These are phyloP conservation scores for Backusella liffmaniae DNA, from an alignment of 192 early-diverging fungal species.

Conservation along the genomic window DNA sequence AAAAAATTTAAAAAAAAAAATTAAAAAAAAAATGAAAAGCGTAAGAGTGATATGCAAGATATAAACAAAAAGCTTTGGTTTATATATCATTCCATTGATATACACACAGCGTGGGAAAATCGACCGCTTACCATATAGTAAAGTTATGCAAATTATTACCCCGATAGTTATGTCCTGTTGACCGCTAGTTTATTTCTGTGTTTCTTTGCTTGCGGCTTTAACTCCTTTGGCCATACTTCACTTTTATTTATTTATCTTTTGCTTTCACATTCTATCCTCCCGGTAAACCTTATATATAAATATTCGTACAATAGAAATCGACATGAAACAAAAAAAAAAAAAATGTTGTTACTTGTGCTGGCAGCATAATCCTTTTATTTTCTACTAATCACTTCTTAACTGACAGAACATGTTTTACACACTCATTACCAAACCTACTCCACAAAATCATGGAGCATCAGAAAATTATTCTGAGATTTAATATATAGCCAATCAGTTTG, in stretches of 20 bases:
- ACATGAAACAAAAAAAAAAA: neutral
- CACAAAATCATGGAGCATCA: neutral
- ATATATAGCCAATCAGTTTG: too few relatives aligned
- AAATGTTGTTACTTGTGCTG: neutral
- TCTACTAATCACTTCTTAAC: neutral
- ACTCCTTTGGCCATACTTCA: neutral
- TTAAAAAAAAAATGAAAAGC: neutral
- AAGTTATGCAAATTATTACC: slow-evolving; percentile 8
- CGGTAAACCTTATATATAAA: neutral
- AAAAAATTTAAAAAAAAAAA: neutral
- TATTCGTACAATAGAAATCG: neutral
- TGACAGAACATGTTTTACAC: neutral
- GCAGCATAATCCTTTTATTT: neutral
- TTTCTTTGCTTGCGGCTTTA: neutral
- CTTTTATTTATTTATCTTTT: neutral
- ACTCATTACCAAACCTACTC: neutral
- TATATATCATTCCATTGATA: neutral
- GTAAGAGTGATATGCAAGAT: neutral
- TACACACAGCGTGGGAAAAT: neutral
- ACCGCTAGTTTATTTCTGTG: neutral
- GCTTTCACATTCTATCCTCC: neutral
- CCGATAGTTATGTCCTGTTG: slow-evolving; percentile 4
- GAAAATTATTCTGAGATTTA: neutral
- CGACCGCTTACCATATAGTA: neutral
- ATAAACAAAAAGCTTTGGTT: neutral